Conservation (phyloP, 192 early-diverging fungal genomes). For the Coemansia sp. region DNA sequence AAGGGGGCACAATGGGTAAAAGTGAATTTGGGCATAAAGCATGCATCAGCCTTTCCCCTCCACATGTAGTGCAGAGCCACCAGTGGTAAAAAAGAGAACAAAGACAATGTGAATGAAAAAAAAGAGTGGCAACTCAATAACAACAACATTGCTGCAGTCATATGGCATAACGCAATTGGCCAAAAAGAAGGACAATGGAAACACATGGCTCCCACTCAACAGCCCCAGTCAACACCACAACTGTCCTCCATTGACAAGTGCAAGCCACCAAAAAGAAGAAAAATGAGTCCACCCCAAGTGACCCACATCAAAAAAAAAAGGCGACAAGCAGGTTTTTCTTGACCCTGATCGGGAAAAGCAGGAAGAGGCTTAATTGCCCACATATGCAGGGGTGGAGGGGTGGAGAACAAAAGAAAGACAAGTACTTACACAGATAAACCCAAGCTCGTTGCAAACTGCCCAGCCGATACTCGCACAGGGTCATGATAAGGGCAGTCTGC, state of each 20-base stretch:
- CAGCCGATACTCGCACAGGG: constrained; percentile 53
- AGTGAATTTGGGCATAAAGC: background rate
- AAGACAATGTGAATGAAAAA: background rate
- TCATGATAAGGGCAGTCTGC: constrained; percentile 54
- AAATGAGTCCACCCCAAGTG: background rate
- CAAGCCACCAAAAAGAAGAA: constrained; percentile 10
- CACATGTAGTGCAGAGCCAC: constrained; percentile 4
- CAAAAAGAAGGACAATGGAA: background rate
- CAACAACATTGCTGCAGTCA: constrained; percentile 5
- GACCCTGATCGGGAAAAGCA: constrained; percentile 7
- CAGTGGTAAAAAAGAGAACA: background rate
- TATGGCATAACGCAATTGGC: background rate
- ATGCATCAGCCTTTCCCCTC: background rate
- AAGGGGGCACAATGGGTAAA: background rate
- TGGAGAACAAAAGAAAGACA: no score
- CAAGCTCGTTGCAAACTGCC: constrained; percentile 50
- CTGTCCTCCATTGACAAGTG: constrained; percentile 12
- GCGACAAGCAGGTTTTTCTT: background rate
- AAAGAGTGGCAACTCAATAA: background rate
- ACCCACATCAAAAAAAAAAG: background rate
- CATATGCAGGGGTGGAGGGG: constrained; percentile 4
- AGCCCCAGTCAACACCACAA: background rate
- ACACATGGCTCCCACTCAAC: background rate
- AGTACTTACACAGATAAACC: constrained; percentile 55
- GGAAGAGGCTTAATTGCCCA: background rate